Base-by-base conservation (phyloP, 2,329 filamentous ascomycete genomes). In the Penicillium hordei region DNA sequence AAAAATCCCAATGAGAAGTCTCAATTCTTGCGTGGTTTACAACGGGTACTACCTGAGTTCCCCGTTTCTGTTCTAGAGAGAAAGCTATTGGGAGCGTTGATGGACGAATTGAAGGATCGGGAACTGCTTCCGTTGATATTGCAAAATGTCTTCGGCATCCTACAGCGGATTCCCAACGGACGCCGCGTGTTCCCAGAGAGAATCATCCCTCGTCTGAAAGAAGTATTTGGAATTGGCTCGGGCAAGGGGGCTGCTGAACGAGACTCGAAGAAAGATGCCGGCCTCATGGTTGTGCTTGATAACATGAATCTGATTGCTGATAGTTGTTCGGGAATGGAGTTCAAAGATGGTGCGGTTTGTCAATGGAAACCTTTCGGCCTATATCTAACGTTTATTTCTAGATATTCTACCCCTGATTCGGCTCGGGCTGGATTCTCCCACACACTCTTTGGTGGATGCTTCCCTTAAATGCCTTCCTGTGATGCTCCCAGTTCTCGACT, bases 101-200 rank as follows among this genome's bases (percentile, higher is more conserved):
- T 99, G 3, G 94, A 99, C 54, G 93, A 99, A 75, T 86, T 92
- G 73, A 97, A 99, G 70, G 94, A 99, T 68, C 88, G 86, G 50
- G 93, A 96, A 43, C 81, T 97, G 1, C 79, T 97, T 5, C 88
- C 93, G 0, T 78, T 93, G 42, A 91, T 97, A 36, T 77, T 99
- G 21, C 90, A 94, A 60, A 97, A 97, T 62, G 82, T 96, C 23
- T 97, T 99, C 77, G 92, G 91, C 60, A 95, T 97, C 38, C 81
- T 97, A 52, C 86, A 88, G 53, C 82, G 90, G 33, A 80, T 97
- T 50, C 90, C 93, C 0, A 87, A 86, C 6, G 89, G 89, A 10
- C 89, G 87, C 66, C 86, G 91, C 36, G 84, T 88, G 0, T 95
- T 99, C 70, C 86, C 87, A 0, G 93, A 97, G 42, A 91, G 87